Percentiles rank a stretch among this genome's conserved stretches.
These are phyloP conservation scores for Curvularia lunata DNA, from an alignment of 2,329 filamentous ascomycete species.

Conservation along the genomic window DNA sequence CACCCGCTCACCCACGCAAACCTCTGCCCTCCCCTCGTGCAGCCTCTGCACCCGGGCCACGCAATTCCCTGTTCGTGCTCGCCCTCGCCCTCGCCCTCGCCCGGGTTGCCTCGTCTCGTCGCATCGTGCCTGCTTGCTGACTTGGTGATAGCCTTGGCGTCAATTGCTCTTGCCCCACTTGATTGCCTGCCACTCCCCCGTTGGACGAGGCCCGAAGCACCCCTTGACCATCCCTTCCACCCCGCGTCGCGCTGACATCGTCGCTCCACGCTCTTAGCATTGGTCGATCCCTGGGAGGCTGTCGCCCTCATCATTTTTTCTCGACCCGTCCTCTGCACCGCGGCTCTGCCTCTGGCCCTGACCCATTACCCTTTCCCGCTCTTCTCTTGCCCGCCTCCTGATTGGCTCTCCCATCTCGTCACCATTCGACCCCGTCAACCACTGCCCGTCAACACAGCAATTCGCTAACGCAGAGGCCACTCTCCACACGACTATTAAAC, in stretches of 20 bases:
- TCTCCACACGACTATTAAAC: conserved; percentile 1
- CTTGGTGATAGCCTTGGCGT: conserved; percentile 26
- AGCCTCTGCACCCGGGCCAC: not conserved
- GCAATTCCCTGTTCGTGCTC: not conserved
- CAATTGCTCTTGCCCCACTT: conserved; percentile 32
- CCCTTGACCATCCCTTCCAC: conserved; percentile 19
- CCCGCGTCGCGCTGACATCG: conserved; percentile 15
- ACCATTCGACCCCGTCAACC: conserved; percentile 18
- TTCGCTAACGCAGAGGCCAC: conserved; percentile 9
- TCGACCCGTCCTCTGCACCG: conserved; percentile 6
- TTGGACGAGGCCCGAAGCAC: conserved; percentile 29
- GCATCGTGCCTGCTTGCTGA: conserved; percentile 18
- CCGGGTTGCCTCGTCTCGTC: not conserved
- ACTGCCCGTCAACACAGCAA: conserved; percentile 10
- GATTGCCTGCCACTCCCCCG: conserved; percentile 31
- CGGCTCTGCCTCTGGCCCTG: conserved; percentile 1
- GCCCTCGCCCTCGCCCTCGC: not conserved
- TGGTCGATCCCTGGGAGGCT: conserved; percentile 9
- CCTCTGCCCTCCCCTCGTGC: conserved; percentile 31
- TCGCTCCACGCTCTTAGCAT: conserved; percentile 28
- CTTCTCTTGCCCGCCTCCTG: conserved; percentile 8
- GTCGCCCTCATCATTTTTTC: conserved; percentile 14
- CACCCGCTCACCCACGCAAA: no score
- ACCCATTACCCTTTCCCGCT: conserved; percentile 2
- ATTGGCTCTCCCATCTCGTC: conserved; percentile 24